A percentile compares a stretch with the other conserved stretches of the same genome.
Conservation (phyloP, 2,329 filamentous ascomycete species). For the Penicillium corylophilum region DNA sequence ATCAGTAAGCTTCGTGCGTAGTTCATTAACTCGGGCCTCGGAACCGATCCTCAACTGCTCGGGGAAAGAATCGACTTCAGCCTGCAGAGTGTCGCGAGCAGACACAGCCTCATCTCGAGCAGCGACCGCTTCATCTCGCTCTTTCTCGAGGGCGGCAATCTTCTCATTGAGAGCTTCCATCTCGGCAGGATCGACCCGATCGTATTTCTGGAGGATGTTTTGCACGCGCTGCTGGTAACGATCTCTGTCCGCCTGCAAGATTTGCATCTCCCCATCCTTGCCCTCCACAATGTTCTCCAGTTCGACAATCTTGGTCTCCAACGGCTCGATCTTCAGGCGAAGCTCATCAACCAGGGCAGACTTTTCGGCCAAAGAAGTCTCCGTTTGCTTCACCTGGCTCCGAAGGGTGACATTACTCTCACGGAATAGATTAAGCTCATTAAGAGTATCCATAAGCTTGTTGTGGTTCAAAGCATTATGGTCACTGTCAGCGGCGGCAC, state of each 20-base stretch:
- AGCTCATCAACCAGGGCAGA: conserved; percentile 72
- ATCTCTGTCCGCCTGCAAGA: conserved; percentile 88
- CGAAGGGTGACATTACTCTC: conserved; percentile 92
- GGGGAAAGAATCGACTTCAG: conserved; percentile 50
- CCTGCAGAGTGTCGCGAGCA: conserved; percentile 51
- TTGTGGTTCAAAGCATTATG: conserved; percentile 76
- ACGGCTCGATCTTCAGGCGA: conserved; percentile 71
- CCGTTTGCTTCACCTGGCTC: conserved; percentile 77
- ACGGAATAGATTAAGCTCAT: conserved; percentile 91
- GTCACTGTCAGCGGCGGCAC: conserved; percentile 69
- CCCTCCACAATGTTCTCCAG: conserved; percentile 77
- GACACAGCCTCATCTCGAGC: conserved; percentile 63
- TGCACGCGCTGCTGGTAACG: conserved; percentile 95
- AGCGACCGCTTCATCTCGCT: conserved; percentile 63
- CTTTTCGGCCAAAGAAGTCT: conserved; percentile 73
- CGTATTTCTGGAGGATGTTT: conserved; percentile 93
- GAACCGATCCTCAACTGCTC: conserved; percentile 46
- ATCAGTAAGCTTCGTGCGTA: conserved; percentile 46
- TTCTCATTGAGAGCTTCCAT: conserved; percentile 84
- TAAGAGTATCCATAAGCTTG: conserved; percentile 89
- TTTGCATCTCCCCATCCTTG: conserved; percentile 82
- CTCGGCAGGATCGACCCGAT: conserved; percentile 89
- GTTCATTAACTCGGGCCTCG: conserved; percentile 52
- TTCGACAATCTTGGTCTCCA: conserved; percentile 76
- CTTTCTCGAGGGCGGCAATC: conserved; percentile 64